Conservation (phyloP, 2,329 filamentous ascomycete genomes). For the Penicillium sp. region DNA sequence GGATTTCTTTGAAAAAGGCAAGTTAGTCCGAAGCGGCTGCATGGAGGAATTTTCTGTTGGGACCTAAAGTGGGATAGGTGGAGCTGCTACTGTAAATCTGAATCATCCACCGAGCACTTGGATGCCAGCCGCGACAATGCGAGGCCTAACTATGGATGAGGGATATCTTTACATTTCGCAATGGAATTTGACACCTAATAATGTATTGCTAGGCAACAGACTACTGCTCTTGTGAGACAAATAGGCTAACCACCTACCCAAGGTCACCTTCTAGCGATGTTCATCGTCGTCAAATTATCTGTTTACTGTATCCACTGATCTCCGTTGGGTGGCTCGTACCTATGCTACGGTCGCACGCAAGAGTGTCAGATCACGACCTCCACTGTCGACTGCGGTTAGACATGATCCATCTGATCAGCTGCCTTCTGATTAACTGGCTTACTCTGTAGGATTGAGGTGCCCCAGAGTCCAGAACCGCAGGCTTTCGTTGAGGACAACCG, state of each 20-base stretch:
- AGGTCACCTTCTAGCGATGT: not conserved
- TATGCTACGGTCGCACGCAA: conserved; percentile 12
- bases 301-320: conserved; percentile 12
- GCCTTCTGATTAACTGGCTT: not conserved
- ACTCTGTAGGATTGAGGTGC: too few species aligned
- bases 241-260: not conserved
- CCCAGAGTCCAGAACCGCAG: not conserved
- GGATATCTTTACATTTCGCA: not conserved
- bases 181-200: not conserved
- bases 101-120: not conserved
- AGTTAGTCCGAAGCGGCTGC: not conserved
- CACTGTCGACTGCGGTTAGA: conserved; percentile 2
- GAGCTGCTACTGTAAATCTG: conserved; percentile 1
- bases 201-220: not conserved
- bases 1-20: not conserved
- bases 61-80: conserved; percentile 24
- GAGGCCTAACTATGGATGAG: not conserved
- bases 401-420: not conserved
- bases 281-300: not conserved
- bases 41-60: conserved; percentile 13
- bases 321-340: conserved; percentile 4
- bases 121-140: not conserved
- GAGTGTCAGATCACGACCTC: conserved; percentile 5
- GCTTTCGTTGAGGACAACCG: not conserved
- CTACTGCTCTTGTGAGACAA: not conserved